phyloP scores from a whole-genome alignment of 768 basidiomycete species.

The Coprinellus aureogranulatus region DNA sequence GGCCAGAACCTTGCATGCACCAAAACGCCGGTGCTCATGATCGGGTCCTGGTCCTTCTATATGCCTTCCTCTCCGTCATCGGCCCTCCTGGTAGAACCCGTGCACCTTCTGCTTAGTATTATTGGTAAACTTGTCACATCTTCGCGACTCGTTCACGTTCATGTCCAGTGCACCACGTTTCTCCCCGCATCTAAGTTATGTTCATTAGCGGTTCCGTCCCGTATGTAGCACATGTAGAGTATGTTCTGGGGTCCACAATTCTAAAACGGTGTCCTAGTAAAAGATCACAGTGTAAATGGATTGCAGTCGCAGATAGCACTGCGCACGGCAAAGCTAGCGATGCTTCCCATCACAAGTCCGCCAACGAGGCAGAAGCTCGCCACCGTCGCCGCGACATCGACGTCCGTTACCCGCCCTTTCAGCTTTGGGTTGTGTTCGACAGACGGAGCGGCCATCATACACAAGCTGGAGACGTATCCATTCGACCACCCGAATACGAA shows the following conservation, averaged over 20 bases:
- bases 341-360: conserved; percentile 73
- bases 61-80: not conserved
- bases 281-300: conserved; percentile 49
- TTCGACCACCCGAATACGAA: conserved; percentile 75
- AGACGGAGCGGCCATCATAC: conserved; percentile 82
- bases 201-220: not conserved
- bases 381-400: conserved; percentile 82
- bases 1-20: not conserved
- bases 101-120: not conserved
- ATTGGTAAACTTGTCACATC: too few relatives aligned
- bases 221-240: not conserved
- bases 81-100: not conserved
- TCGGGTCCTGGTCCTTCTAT: not conserved
- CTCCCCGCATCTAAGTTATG: not conserved
- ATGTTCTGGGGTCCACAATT: not conserved
- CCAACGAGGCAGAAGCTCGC: conserved; percentile 75
- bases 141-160: not conserved
- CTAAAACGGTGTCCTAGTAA: not conserved
- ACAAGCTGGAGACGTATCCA: conserved; percentile 74
- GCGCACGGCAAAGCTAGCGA: conserved; percentile 78
- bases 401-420: conserved; percentile 67
- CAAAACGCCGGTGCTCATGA: not conserved
- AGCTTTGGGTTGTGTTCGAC: conserved; percentile 75
- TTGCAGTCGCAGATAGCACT: conserved; percentile 68
- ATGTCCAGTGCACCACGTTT: not conserved